Evolutionary conservation across 192 early-diverging fungal genomes (phyloP).

Genomic region (Rhizoclosmatium globosum): DNA sequence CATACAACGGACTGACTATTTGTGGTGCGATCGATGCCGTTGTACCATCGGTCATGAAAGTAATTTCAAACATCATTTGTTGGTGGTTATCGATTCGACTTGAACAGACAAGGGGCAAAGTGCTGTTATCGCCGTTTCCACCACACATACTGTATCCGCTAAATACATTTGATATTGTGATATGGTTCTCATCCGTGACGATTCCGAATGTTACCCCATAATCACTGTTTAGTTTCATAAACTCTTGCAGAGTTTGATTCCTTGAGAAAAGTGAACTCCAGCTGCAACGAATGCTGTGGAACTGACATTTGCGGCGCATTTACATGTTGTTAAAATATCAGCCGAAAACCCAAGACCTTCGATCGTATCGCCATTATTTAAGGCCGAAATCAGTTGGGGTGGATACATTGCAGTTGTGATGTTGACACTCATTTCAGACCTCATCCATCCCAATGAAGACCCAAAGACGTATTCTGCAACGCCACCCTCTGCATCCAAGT

Average conservation of each 20-base stretch:
- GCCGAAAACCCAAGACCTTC: slow-evolving; percentile 18
- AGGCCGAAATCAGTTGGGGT: background rate
- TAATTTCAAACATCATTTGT: background rate
- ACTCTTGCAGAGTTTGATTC: background rate
- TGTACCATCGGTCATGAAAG: slow-evolving; percentile 32
- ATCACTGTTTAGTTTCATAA: background rate
- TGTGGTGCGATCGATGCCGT: slow-evolving; percentile 31
- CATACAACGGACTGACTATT: background rate
- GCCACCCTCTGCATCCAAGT: slow-evolving; percentile 7
- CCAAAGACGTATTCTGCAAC: slow-evolving; percentile 36
- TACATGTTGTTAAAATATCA: slow-evolving; percentile 10
- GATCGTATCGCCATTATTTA: slow-evolving; percentile 31
- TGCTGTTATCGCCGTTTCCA: background rate
- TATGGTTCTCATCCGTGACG: background rate
- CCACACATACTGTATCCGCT: slow-evolving; percentile 4
- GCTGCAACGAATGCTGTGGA: background rate
- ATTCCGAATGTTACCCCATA: background rate
- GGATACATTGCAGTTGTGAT: slow-evolving; percentile 4
- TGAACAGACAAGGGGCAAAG: slow-evolving; percentile 13
- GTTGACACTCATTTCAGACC: slow-evolving; percentile 21
- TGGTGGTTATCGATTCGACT: slow-evolving; percentile 10
- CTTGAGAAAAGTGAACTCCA: slow-evolving; percentile 2
- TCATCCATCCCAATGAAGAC: slow-evolving; percentile 18
- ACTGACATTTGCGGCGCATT: background rate
- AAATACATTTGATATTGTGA: slow-evolving; percentile 8